Base-by-base conservation (phyloP, 2,329 filamentous ascomycete species). In the Aspergillus carbonarius region DNA sequence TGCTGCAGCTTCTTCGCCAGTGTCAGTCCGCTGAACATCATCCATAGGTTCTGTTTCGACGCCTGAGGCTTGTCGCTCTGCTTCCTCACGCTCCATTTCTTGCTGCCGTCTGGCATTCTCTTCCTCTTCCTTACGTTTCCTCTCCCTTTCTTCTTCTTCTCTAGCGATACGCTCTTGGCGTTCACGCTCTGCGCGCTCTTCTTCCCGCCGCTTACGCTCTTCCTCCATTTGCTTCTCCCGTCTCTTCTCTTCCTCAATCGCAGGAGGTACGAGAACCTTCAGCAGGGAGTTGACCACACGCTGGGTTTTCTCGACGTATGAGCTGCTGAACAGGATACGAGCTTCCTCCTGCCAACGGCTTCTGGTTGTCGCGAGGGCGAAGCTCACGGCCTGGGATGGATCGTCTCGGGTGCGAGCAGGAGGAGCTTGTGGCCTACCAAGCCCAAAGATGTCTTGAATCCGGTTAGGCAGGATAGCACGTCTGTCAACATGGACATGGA, bases 311-410 rank as follows among this genome's bases (percentile, higher is more conserved):
- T 96, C 92, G 3, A 84, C 72, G 54, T 88, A 84, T 50, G 78
- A 81, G 20, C 81, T 76, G 25, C 90, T 90, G 74, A 95, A 98
- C 0, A 98, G 82, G 73, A 99, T 87, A 63, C 89, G 88, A 8
- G 92, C 88, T 74, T 98, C 96, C 70, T 97, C 92, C 70, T 90
- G 86, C 88, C 96, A 99, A 61, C 95, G 88, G 54, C 84, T 82
- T 56, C 83, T 80, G 1, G 95, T 98, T 8, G 85, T 82, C 37
- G 86, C 85, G 8, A 91, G 82, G 18, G 82, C 79, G 72, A 98
- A 98, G 2, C 86, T 80, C 25, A 93, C 88, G 12, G 91, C 89
- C 66, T 90, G 88, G n/a, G 85, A 81, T 34, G 79, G 79, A 60
- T 82, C 80, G 55, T 82, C 80, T 42, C 78, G 76, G 60, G 76